Evolutionary conservation across 495 filamentous ascomycete species (phyloP), one percentile per base, ranked within the genome.

Genomic region (Astrothelium macrocarpum): DNA sequence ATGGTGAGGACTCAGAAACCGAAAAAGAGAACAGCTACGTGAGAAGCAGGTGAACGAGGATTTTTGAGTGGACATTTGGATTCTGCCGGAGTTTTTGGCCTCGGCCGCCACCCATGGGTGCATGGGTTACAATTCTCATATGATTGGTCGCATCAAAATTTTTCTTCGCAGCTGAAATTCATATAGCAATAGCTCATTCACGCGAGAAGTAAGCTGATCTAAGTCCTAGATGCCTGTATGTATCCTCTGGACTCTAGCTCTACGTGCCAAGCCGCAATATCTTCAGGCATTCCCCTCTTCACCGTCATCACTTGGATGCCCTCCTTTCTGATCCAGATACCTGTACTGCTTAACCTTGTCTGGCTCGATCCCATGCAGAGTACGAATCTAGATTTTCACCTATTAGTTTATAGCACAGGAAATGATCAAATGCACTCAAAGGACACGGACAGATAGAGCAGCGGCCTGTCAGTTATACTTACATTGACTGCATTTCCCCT

Each of bases 31-130:
- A 25, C 9, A 9, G 49, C 11, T 26, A 49, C 5, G 20, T 5
- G 20, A 23, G 45, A 18, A 5, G 10, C 7, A 20, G 43, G 43
- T 49, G n/a, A 18, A 18, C 9, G n/a, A 18, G 3, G 43, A 49
- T 49, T 49, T 49, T 20, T 49, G 3, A 20, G 43, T 49, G 49
- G 10, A 11, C 9, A n/a, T 56, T 56, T 56, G 12, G 9, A 56
- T 56, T 56, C 49, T 56, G 49, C 49, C 49, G 49, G 20, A 56
- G 4, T 56, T 56, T 56, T 16, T 56, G 49, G 16, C n/a, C 20
- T 12, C 18, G n/a, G 49, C 49, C 49, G 25, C 49, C n/a, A 29
- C 23, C 25, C 5, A 16, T 23, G 5, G 14, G 23, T 20, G 5
- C 49, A 29, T 25, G 12, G 12, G 11, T 12, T 20, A 12, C 25